Evolutionary conservation across 768 basidiomycete genomes (phyloP).

Genomic region (Boletus tomentosulus): DNA sequence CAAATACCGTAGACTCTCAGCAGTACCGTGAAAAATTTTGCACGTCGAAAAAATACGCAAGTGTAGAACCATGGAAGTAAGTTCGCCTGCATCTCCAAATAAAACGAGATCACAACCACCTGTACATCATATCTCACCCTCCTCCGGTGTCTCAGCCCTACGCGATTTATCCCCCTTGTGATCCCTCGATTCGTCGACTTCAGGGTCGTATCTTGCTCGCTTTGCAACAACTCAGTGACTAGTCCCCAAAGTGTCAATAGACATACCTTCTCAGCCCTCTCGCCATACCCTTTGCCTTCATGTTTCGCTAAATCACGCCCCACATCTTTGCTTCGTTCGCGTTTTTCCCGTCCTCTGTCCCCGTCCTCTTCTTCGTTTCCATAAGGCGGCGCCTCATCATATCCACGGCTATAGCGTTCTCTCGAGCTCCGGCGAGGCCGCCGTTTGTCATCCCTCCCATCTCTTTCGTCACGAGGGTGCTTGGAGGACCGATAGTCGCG

Average conservation of each 20-base stretch:
- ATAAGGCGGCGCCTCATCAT: constrained; percentile 45
- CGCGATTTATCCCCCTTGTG: constrained; percentile 36
- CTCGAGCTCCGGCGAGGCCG: constrained; percentile 39
- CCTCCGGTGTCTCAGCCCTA: constrained; percentile 78
- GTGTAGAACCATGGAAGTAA: neutral
- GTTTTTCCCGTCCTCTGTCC: constrained; percentile 31
- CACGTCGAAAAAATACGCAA: neutral
- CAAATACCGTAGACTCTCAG: no score
- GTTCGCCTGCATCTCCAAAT: constrained; percentile 2
- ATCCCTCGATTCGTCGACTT: constrained; percentile 42
- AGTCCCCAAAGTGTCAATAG: neutral
- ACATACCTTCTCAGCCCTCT: constrained; percentile 65
- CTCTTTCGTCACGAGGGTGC: constrained; percentile 53
- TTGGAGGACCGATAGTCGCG: constrained; percentile 43
- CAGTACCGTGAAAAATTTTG: no score
- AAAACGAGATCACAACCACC: neutral
- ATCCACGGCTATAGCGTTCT: constrained; percentile 38
- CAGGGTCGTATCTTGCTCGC: constrained; percentile 53
- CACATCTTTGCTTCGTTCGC: constrained; percentile 46
- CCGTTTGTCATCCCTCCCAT: constrained; percentile 47
- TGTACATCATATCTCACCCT: constrained; percentile 69
- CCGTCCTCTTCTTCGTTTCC: constrained; percentile 39
- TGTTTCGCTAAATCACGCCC: constrained; percentile 33
- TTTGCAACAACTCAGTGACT: constrained; percentile 25
- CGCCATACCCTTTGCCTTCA: constrained; percentile 48